Base-by-base conservation (phyloP, 805 yeast genomes). In the Lipomyces anomalus region DNA sequence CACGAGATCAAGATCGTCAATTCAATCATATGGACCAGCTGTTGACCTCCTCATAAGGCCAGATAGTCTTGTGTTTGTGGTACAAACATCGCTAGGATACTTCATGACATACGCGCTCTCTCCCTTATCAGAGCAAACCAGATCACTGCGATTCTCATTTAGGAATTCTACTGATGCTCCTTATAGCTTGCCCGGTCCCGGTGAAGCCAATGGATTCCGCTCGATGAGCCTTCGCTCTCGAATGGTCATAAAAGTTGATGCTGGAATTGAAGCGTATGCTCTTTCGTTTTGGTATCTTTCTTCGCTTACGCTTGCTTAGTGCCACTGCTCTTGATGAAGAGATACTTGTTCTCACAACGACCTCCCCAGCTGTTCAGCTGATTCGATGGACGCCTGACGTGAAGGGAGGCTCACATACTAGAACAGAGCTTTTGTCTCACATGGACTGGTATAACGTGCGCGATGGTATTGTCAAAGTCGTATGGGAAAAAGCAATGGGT, bases 21-120 rank as follows among this genome's bases (percentile, higher is more conserved):
- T 78, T 13, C 62, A 66, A 22, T 62, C 62, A 18, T 73, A 71
- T 61, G 84, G 84, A 1, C 46, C 54, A 6, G 78, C 79, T 58
- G 38, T 55, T 22, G 56, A 62, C 21, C 57, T 76, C 6, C 57
- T 58, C 34, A 60, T 71, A 29, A 64, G 74, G 1, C 71, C 73
- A 26, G 68, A 72, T 24, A 76, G 70, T 50, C 74, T 71, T 35
- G 53, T 67, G 21, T 38, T 65, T 21, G 44, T 61, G 46, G 56
- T 61, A 42, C 44, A 64, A 45, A 48, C 61, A 47, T 40, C 54
- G 22, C 24, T 43, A 20, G 56, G 57, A 18, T 41, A 47, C 42
- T 46, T 58, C 17, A 39, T 59, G 22, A 47, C 56, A 2, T 53
- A 48, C 22, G 35, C 29, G 6, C 4, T 53, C 16, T 22, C 54